These are phyloP conservation scores for Plasmopara viticola DNA, from an alignment of 352 stramenopile genomes.

Conservation along the genomic window DNA sequence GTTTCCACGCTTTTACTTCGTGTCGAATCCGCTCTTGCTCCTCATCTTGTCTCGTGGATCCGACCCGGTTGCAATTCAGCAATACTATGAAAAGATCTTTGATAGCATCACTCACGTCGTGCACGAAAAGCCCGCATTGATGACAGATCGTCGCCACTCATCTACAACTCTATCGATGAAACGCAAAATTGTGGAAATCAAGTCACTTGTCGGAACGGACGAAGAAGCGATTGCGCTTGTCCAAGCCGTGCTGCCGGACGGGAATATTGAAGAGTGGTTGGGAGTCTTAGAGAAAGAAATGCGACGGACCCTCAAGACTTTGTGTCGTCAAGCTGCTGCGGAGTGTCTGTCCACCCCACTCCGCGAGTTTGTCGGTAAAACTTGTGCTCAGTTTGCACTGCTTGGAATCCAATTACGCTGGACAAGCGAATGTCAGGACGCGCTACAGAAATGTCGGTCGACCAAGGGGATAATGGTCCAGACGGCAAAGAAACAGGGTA, in stretches of 20 bases:
- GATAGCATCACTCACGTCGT: conserved; percentile 73
- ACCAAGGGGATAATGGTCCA: conserved; percentile 84
- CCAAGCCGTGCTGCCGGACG: conserved; percentile 46
- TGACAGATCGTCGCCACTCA: conserved; percentile 9
- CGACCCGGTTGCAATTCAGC: conserved; percentile 68
- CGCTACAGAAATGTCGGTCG: conserved; percentile 66
- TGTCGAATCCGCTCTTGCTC: conserved; percentile 87
- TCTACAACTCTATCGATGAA: conserved; percentile 24
- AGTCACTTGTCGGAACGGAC: conserved; percentile 58
- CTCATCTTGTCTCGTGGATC: conserved; percentile 85
- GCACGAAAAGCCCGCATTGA: conserved; percentile 35
- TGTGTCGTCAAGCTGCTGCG: conserved; percentile 52
- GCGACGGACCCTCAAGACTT: conserved; percentile 53
- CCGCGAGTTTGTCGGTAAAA: conserved; percentile 67
- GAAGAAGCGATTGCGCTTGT: conserved; percentile 70
- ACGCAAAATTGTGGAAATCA: conserved; percentile 68
- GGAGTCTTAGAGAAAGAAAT: conserved; percentile 63
- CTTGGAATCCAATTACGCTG: conserved; percentile 75
- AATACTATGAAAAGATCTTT: conserved; percentile 88
- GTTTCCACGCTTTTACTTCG: conserved; percentile 91
- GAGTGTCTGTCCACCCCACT: conserved; percentile 46
- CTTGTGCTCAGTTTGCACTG: conserved; percentile 63
- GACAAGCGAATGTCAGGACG: conserved; percentile 67
- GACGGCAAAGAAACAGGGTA: conserved; percentile 70
- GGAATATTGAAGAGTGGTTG: conserved; percentile 85